Evolutionary conservation across 305 asterid genomes (phyloP), one percentile per base, ranked within the genome.

Genomic region (Fraxinus velutina): DNA sequence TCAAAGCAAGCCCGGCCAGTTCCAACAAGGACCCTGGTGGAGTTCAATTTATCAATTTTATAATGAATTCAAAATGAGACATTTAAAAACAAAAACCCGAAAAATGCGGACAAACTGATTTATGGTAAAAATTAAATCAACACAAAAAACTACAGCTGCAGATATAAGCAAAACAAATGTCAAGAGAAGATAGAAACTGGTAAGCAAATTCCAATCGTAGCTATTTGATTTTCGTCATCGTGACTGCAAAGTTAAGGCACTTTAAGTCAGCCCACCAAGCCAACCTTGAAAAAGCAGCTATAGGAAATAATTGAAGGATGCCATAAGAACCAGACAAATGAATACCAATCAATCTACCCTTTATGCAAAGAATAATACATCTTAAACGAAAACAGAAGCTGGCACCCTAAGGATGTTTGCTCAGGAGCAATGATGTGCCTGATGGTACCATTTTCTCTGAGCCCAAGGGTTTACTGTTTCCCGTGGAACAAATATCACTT

Each of bases 1-100:
- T 96, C 99, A 79, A 91, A 96, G 92, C 99, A 96, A 72, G 99
- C 99, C 85, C 97, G 89, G 62, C 99, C 99, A 80, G 94, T 92
- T 86, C 99, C 99, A 88, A 96, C 97, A 84, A 96, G 99, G 82
- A 96, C 99, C 93, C 99, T 96, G 90, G 84, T 44, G 82, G 76
- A 78, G 81, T 83, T 80, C 86, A 83, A 77, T 71, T 15, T 24
- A 82, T 82, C 84, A 85, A 75, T 50, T 39, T 75, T 81, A 82
- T 79, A 27, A 22, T 15, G 21, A 57, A 10, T 24, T 32, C 42
- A 29, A 42, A 82, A 79, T 44, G 70, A 73, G 22, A 80, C 55
- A 84, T 73, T 30, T 36, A 55, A 39, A 68, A 78, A 55, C 74
- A 64, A 73, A 71, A 77, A 70, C 83, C 75, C 72, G 50, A 78